Conservation (phyloP, 768 basidiomycete species). For the Auriscalpium vulgare region DNA sequence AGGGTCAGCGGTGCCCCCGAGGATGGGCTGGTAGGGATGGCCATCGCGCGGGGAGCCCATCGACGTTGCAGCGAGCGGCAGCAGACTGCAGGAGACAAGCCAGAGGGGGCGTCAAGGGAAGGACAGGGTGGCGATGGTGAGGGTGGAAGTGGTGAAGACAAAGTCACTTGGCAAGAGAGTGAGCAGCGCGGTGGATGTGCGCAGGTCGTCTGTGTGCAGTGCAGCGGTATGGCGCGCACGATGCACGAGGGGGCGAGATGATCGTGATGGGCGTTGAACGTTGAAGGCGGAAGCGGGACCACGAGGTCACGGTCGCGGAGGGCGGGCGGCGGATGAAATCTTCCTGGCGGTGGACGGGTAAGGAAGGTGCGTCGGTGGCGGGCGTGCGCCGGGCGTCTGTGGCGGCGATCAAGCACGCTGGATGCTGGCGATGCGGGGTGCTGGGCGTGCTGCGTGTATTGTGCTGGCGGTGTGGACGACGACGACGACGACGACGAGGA, state of each 20-base stretch:
- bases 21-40: conserved; percentile 5
- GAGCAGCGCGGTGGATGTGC: background rate
- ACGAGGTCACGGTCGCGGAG: background rate
- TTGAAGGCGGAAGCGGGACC: background rate
- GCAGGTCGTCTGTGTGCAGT: background rate
- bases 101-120: no score
- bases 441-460: no score
- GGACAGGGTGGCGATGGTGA: background rate
- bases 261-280: no score
- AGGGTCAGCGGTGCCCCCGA: background rate
- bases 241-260: background rate
- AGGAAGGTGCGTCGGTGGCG: background rate
- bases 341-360: background rate
- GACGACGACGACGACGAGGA: no score
- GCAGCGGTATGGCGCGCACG: background rate
- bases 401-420: no score
- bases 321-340: background rate
- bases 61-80: background rate
- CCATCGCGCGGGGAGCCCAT: conserved; percentile 11
- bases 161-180: background rate
- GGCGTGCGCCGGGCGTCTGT: no score
- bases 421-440: no score
- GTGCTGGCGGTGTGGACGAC: no score
- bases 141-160: background rate
- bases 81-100: background rate